A percentile compares a stretch with the other conserved stretches of the same genome.
These are phyloP conservation scores for Alternaria gansuensis DNA, from an alignment of 2,329 filamentous ascomycete genomes.

Conservation along the genomic window DNA sequence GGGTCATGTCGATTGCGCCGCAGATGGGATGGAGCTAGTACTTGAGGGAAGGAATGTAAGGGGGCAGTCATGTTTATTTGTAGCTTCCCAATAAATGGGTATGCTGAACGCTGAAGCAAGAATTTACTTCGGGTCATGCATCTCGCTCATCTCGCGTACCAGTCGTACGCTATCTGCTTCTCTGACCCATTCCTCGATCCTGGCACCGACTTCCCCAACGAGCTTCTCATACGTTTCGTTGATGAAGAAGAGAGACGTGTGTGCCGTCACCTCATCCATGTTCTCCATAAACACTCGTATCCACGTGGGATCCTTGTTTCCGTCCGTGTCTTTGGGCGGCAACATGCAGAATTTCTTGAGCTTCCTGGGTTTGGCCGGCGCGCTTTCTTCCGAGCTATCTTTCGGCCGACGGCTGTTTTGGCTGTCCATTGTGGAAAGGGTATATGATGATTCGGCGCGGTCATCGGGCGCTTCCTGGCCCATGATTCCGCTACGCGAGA, in stretches of 20 bases:
- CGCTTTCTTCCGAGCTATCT: neutral
- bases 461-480: slow-evolving; percentile 38
- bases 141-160: slow-evolving; percentile 39
- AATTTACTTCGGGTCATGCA: slow-evolving; percentile 12
- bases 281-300: slow-evolving; percentile 80
- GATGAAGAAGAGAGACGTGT: slow-evolving; percentile 81
- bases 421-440: slow-evolving; percentile 34
- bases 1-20: slow-evolving; percentile 11
- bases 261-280: slow-evolving; percentile 85
- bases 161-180: slow-evolving; percentile 61
- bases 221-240: slow-evolving; percentile 77
- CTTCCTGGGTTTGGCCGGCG: slow-evolving; percentile 57
- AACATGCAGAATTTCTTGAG: slow-evolving; percentile 82
- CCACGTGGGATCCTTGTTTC: slow-evolving; percentile 75
- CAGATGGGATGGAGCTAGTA: slow-evolving; percentile 12
- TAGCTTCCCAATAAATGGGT: neutral
- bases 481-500: slow-evolving; percentile 45
- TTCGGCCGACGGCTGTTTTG: slow-evolving; percentile 13
- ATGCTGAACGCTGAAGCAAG: slow-evolving; percentile 1
- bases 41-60: neutral
- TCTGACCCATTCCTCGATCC: slow-evolving; percentile 74
- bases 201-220: slow-evolving; percentile 76
- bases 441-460: slow-evolving; percentile 30
- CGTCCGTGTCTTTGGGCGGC: slow-evolving; percentile 66
- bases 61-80: no score